Evolutionary conservation across 208 protist species (phyloP).

Genomic region (Leptomonas seymouri): DNA sequence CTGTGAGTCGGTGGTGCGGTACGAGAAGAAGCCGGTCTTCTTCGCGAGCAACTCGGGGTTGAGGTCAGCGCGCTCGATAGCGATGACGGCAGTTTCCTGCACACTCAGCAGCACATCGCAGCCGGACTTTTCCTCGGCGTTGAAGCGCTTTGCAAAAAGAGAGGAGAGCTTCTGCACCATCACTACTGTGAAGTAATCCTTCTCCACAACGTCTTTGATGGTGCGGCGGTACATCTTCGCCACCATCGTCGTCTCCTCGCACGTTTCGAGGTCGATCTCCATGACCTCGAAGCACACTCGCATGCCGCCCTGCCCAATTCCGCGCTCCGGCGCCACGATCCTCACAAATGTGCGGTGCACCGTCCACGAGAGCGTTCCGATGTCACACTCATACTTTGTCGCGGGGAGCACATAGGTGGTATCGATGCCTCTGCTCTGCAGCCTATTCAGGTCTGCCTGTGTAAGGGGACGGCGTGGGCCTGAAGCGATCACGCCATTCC

Average conservation of each 20-base stretch:
- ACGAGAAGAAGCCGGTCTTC: conserved; percentile 70
- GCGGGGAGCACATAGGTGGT: conserved; percentile 43
- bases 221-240: conserved; percentile 77
- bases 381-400: conserved; percentile 57
- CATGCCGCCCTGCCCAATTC: conserved; percentile 70
- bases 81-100: conserved; percentile 44
- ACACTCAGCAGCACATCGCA: conserved; percentile 38
- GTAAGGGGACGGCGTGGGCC: conserved; percentile 16
- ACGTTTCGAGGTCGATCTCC: conserved; percentile 53
- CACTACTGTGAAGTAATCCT: conserved; percentile 78
- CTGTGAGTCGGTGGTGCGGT: conserved; percentile 55
- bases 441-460: conserved; percentile 7
- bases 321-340: conserved; percentile 42
- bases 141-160: conserved; percentile 64
- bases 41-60: conserved; percentile 37
- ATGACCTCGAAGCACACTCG: conserved; percentile 73
- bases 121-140: conserved; percentile 32
- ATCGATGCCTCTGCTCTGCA: conserved; percentile 17
- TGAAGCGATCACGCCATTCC: conserved; percentile 19
- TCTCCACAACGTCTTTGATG: conserved; percentile 63
- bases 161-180: conserved; percentile 63
- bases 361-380: conserved; percentile 43
- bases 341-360: conserved; percentile 39
- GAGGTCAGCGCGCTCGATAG: conserved; percentile 44
- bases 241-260: conserved; percentile 44